Evolutionary conservation across 345 rosid species (phyloP), one percentile per base, ranked within the genome.

Genomic region (Cardamine occulta): DNA sequence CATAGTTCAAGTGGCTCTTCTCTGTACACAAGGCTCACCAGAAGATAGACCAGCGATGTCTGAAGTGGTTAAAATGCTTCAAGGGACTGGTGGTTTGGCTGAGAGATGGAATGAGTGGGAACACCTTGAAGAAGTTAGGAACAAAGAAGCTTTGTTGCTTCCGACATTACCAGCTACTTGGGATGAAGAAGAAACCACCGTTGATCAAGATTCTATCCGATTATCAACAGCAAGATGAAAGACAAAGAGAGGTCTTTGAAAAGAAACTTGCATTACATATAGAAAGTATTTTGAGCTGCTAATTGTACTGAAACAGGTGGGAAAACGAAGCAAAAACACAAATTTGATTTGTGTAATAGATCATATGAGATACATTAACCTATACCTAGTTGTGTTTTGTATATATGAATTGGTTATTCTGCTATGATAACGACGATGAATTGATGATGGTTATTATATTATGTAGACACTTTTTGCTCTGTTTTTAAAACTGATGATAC

Each of bases 51-150:
- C 95, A 13, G 78, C 75, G 15, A 91, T 94, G 96, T 64, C 85
- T 4, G 86, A 84, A 66, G 97, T 90, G 28, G 96, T 94, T 3
- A 82, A 87, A 65, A 84, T 94, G 98, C 84, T 91, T 67, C 83
- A 76, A 76, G 97, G 93, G 66, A 83, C 65, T 23, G 93, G 90
- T 6, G 89, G 85, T 11, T 72, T 91, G 42, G 84, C 86, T 8
- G 91, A 85, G 85, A 89, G 87, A 76, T 94, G 97, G 95, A 86
- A 80, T 0, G 84, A 76, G 61, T 87, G 91, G 91, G 96, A 94
- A 85, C 83, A 80, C 67, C 79, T 80, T 23, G 96, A 94, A 80
- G 87, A 87, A 59, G 87, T 73, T 12, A 85, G 88, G 85, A 81
- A 79, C 52, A 80, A 63, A 78, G 90, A 87, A 66, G 76, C 63